These are phyloP conservation scores for Huntiella abstrusa DNA, from an alignment of 2,329 filamentous ascomycete genomes.

Conservation along the genomic window DNA sequence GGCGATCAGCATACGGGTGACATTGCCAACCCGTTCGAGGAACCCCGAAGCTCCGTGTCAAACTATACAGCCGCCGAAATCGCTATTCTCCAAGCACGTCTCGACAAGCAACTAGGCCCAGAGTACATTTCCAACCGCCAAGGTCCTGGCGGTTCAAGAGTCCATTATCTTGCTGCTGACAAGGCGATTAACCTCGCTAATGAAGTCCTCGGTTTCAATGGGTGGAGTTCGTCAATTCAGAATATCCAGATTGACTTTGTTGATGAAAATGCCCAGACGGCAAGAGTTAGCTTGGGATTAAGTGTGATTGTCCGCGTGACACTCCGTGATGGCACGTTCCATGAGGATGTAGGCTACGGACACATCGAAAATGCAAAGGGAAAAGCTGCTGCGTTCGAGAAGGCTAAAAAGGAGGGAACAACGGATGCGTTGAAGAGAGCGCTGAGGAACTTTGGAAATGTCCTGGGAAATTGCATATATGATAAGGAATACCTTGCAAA, in stretches of 20 bases:
- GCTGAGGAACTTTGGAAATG: conserved; percentile 81
- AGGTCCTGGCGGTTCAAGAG: conserved; percentile 66
- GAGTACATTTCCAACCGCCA: conserved; percentile 83
- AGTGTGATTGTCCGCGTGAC: conserved; percentile 85
- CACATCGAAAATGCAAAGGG: conserved; percentile 91
- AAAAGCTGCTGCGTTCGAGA: conserved; percentile 91
- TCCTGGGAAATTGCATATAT: conserved; percentile 96
- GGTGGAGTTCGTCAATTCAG: conserved; percentile 91
- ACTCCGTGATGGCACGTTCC: conserved; percentile 81
- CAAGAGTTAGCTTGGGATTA: conserved; percentile 66
- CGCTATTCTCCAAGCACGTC: conserved; percentile 63
- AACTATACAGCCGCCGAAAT: conserved; percentile 84
- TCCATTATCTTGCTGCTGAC: conserved; percentile 89
- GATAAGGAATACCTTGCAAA: conserved; percentile 85
- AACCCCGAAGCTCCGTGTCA: conserved; percentile 45
- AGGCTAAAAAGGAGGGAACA: conserved; percentile 94
- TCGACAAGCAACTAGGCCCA: conserved; percentile 86
- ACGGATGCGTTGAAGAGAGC: conserved; percentile 87
- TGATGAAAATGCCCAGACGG: conserved; percentile 61
- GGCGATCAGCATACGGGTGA: conserved; percentile 46
- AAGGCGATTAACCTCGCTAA: conserved; percentile 93
- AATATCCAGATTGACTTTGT: conserved; percentile 92
- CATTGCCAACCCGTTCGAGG: conserved; percentile 65
- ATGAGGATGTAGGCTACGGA: conserved; percentile 94
- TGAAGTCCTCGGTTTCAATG: conserved; percentile 91